Base-by-base conservation (phyloP, 306 rosid species). In the Pterocarpus macrocarpus region DNA sequence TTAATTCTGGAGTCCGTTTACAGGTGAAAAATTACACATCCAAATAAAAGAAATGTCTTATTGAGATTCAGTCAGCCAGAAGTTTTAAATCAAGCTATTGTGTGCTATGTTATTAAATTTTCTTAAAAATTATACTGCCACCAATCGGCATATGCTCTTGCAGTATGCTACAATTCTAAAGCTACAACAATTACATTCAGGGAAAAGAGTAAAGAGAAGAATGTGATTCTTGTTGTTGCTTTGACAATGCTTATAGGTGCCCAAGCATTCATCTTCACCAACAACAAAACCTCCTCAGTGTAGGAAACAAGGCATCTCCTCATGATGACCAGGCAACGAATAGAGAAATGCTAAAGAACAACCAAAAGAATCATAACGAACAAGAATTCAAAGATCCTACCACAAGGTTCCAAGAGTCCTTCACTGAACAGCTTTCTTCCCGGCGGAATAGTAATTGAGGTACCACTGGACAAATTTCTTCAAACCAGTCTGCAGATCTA, bases 391-490 rank as follows among this genome's bases (percentile, higher is more conserved):
- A 58, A 70, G 79, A 66, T 81, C 80, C 81, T 76, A 84, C 84
- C 87, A 58, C 73, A 52, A 64, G 62, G 64, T 39, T 34, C 53
- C 81, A 75, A 82, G 77, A 87, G 80, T 86, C 64, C 8, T 39
- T 90, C 88, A 88, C 10, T 80, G 85, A 22, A 82, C 68, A 39
- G 92, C 89, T 77, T 89, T 89, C 87, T 89, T 89, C 72, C 89
- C 95, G 45, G 53, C 84, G 1, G 86, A 71, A 74, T 91, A 86
- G 88, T 86, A 91, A 87, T 71, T 87, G 64, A 89, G 81, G 68
- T 91, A 91, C 95, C 95, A 91, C 76, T 88, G 82, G 2, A 91
- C 95, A 45, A 91, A 91, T 79, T 87, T 91, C 89, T 91, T 91
- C 88, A 91, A 80, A 63, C 95, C 93, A 3, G 87, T 80, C 78